Percentiles rank a stretch among this genome's conserved stretches.
Evolutionary conservation across 345 rosid genomes (phyloP).

Genomic region (Cochlearia excelsa): DNA sequence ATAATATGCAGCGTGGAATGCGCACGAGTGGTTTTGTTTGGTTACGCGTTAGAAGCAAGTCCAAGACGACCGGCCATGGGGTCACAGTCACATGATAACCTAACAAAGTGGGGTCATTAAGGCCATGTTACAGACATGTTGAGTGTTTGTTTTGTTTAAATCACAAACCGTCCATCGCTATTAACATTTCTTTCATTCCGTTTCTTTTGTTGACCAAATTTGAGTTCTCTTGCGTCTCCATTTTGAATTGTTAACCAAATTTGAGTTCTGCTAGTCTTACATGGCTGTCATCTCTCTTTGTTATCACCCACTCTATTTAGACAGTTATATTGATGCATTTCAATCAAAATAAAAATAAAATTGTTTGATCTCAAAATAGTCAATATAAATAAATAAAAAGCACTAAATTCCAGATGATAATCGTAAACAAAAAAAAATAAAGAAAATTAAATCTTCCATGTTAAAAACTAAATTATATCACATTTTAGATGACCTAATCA

Average conservation of each 20-base stretch:
- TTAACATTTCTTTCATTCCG: constrained; percentile 12
- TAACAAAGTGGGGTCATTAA: constrained; percentile 8
- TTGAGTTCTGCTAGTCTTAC: constrained; percentile 6
- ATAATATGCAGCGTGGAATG: not conserved
- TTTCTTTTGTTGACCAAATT: constrained; percentile 36
- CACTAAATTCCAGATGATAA: no score
- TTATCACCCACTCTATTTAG: no score
- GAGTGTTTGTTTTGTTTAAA: constrained; percentile 20
- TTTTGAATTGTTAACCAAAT: not conserved
- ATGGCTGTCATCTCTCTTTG: not conserved
- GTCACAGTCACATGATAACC: constrained; percentile 30
- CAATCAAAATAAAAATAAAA: no score
- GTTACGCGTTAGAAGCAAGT: constrained; percentile 23
- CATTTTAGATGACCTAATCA: no score
- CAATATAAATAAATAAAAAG: no score
- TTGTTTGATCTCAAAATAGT: no score
- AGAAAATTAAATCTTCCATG: no score
- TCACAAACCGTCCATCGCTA: constrained; percentile 31
- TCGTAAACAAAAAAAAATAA: no score
- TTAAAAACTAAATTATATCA: no score
- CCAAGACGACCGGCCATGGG: constrained; percentile 18
- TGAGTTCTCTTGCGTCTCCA: constrained; percentile 13
- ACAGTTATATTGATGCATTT: no score
- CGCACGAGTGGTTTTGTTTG: constrained; percentile 24
- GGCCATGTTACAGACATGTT: not conserved